These are phyloP conservation scores for Monosporozyma siamensis DNA, from an alignment of 805 yeast species.

Conservation along the genomic window DNA sequence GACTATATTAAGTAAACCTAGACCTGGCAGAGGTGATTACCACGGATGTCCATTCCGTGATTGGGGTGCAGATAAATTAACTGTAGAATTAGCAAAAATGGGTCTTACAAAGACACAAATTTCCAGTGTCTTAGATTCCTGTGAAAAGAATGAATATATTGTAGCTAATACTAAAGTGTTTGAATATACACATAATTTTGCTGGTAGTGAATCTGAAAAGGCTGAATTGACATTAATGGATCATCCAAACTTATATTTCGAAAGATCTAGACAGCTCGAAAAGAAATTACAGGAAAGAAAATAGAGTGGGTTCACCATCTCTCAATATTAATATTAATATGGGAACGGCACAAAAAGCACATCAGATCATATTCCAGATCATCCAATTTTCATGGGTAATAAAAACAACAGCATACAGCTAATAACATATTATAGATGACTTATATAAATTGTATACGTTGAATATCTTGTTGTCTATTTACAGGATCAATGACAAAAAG, in stretches of 20 bases:
- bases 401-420: neutral
- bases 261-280: conserved; percentile 56
- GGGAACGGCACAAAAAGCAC: too few relatives aligned
- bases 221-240: conserved; percentile 54
- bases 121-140: conserved; percentile 55
- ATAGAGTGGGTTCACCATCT: neutral
- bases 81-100: conserved; percentile 46
- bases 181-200: conserved; percentile 43
- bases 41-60: conserved; percentile 95
- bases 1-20: conserved; percentile 61
- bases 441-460: conserved; percentile 1
- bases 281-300: conserved; percentile 18
- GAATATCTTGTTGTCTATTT: conserved; percentile 5
- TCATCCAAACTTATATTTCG: conserved; percentile 86
- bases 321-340: too few relatives aligned
- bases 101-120: conserved; percentile 39
- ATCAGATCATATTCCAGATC: too few relatives aligned
- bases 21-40: conserved; percentile 56
- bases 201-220: conserved; percentile 32
- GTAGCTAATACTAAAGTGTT: conserved; percentile 85
- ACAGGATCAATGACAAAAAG: conserved; percentile 4
- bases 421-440: neutral
- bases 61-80: conserved; percentile 53
- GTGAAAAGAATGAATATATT: conserved; percentile 62
- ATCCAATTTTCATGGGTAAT: neutral